phyloP scores from a whole-genome alignment of 192 early-diverging fungal genomes.

The Backusella psychrophila region DNA sequence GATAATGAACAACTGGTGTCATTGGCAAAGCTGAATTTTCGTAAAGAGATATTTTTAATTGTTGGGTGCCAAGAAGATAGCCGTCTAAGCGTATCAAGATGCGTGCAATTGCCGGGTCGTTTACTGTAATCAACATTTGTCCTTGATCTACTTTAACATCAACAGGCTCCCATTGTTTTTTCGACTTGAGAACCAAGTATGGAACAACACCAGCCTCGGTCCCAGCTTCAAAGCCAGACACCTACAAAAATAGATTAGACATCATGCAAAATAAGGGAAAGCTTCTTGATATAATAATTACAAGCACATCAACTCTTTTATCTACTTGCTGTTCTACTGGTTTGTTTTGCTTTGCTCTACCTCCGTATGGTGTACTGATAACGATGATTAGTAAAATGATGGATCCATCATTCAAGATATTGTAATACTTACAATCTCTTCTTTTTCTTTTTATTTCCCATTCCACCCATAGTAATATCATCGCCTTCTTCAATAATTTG shows the following conservation, averaged over 20 bases:
- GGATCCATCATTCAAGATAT: neutral
- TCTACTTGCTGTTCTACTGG: neutral
- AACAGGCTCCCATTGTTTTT: conserved; percentile 31
- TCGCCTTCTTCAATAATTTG: neutral
- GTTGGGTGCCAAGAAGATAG: conserved; percentile 17
- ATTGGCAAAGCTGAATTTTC: neutral
- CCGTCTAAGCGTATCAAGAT: conserved; percentile 22
- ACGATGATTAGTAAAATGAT: neutral
- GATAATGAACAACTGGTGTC: neutral
- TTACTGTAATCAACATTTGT: conserved; percentile 12
- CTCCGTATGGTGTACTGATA: conserved; percentile 22
- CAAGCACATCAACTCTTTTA: conserved; percentile 23
- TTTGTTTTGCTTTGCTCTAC: neutral
- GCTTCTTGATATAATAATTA: neutral
- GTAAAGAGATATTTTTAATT: conserved; percentile 5
- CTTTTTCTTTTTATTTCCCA: conserved; percentile 15
- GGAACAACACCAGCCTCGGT: conserved; percentile 20
- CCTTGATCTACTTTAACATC: conserved; percentile 5
- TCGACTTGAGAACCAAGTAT: conserved; percentile 26
- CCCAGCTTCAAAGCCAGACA: conserved; percentile 20
- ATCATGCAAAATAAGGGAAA: neutral
- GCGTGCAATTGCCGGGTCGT: conserved; percentile 17
- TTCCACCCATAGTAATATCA: conserved; percentile 22
- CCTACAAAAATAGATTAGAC: neutral
- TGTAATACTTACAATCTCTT: conserved; percentile 12